A percentile compares a stretch with the other conserved stretches of the same genome.
Conservation (phyloP, 2,329 filamentous ascomycete genomes). For the Venturia effusa region DNA sequence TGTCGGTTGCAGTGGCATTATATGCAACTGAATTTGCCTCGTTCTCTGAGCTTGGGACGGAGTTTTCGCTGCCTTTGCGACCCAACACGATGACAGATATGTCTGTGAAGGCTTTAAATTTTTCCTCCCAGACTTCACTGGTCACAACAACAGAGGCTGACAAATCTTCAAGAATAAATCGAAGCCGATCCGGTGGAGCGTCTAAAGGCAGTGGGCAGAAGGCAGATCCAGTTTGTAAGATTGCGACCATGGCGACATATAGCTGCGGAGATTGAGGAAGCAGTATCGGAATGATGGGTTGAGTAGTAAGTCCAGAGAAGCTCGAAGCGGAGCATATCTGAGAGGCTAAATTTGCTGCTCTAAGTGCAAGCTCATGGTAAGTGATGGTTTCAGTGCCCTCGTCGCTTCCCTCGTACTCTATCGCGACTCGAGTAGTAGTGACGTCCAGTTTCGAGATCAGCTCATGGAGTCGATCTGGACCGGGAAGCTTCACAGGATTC, state of each 20-base stretch:
- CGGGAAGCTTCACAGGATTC: conserved; percentile 39
- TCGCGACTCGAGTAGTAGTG: conserved; percentile 34
- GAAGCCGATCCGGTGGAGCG: conserved; percentile 62
- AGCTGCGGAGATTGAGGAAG: conserved; percentile 66
- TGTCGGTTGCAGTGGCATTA: conserved; percentile 18
- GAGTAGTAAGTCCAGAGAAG: conserved; percentile 16
- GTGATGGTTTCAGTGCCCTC: conserved; percentile 39
- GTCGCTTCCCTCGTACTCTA: conserved; percentile 51
- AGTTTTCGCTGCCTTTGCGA: conserved; percentile 24
- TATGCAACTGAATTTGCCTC: neutral
- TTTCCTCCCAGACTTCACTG: conserved; percentile 35
- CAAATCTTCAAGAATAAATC: conserved; percentile 73
- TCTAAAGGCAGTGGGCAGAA: conserved; percentile 80
- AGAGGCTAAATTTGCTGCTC: conserved; percentile 45
- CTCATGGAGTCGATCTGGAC: conserved; percentile 48
- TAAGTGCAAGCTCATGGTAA: conserved; percentile 51
- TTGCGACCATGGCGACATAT: conserved; percentile 66
- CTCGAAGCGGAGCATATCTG: conserved; percentile 29
- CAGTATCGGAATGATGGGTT: conserved; percentile 59
- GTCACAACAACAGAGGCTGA: conserved; percentile 59
- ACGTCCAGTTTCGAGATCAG: conserved; percentile 42
- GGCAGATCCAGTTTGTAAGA: conserved; percentile 70
- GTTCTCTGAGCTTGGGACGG: neutral
- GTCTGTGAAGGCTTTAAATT: conserved; percentile 26
- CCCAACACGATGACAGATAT: conserved; percentile 31